These are phyloP conservation scores for Tricholoma sp. DNA, from an alignment of 768 basidiomycete species.

Conservation along the genomic window DNA sequence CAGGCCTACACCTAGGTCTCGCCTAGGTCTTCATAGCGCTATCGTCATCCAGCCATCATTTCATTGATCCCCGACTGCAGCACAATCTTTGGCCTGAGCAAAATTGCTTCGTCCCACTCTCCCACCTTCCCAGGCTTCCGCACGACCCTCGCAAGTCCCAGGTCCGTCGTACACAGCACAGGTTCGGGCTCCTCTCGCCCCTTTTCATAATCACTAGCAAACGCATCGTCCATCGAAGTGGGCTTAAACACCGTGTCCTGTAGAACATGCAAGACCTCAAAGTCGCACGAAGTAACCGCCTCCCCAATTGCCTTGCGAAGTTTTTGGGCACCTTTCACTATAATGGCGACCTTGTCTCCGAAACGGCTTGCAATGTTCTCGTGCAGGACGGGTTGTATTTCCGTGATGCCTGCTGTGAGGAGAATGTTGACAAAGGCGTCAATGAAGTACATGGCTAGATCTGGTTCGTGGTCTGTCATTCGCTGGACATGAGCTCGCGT, in stretches of 20 bases:
- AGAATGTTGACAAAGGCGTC: constrained; percentile 39
- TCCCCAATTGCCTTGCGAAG: constrained; percentile 57
- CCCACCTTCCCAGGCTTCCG: constrained; percentile 33
- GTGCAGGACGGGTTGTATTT: constrained; percentile 25
- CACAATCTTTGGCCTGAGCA: constrained; percentile 54
- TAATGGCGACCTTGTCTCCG: constrained; percentile 32
- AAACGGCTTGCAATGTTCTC: constrained; percentile 39
- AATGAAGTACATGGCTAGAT: constrained; percentile 31
- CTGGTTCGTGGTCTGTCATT: constrained; percentile 22
- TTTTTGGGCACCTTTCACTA: constrained; percentile 41
- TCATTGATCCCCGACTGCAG: constrained; percentile 37
- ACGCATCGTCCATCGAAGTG: constrained; percentile 41
- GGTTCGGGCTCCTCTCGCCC: constrained; percentile 19
- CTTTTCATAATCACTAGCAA: constrained; percentile 19
- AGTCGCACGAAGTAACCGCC: constrained; percentile 50
- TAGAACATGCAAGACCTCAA: constrained; percentile 44
- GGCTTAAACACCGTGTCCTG: constrained; percentile 38
- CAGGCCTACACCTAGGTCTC: no score
- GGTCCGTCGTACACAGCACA: constrained; percentile 53
- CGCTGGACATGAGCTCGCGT: constrained; percentile 25
- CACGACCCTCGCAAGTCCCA: constrained; percentile 42
- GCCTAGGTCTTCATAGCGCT: background rate
- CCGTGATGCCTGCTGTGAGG: constrained; percentile 30
- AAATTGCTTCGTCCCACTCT: constrained; percentile 43
- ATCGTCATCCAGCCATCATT: constrained; percentile 13